Evolutionary conservation across 176 grass and related monocot species (phyloP), one percentile per base, ranked within the genome.

Genomic region (Zoysia pacifica): DNA sequence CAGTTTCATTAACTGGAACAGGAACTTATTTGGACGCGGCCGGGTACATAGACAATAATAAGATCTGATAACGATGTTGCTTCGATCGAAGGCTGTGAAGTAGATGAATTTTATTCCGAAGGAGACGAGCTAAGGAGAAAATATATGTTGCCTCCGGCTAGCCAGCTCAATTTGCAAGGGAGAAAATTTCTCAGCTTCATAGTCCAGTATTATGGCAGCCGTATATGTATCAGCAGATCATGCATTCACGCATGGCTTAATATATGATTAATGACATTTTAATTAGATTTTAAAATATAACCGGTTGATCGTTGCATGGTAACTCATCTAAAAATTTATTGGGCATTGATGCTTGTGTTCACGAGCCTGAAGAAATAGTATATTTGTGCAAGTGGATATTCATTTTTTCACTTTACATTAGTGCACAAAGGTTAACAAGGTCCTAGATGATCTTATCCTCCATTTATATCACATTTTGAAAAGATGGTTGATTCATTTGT

Each of bases 101-200:
- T 90, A 89, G 94, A 67, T 82, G 87, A 97, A 97, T 97, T 92
- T 97, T 92, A 91, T 94, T 88, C 83, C 28, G 41, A 69, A 67
- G 68, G 36, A 51, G 42, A 13, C 35, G 50, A 66, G 77, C 5
- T 66, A 37, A 77, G 69, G 48, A 77, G 71, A 81, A 28, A 28
- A 28, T 28, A 28, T 28, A 28, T 28, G 28, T 28, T 28, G 28
- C 28, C 28, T 28, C 28, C 28, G 28, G 28, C 28, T 28, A 28
- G 28, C 28, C 67, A 45, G 56, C 53, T 58, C 46, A 42, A 70
- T 62, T 70, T 75, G 35, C 55, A 70, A 85, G 58, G 91, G 87
- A 91, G 91, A 82, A 97, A 93, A 97, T 93, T 97, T 93, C 49
- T 77, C 94, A 79, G 76, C 94, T 97, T 97, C 94, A 97, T 75